Conservation (phyloP, 345 rosid species). For the Citrus inodora region DNA sequence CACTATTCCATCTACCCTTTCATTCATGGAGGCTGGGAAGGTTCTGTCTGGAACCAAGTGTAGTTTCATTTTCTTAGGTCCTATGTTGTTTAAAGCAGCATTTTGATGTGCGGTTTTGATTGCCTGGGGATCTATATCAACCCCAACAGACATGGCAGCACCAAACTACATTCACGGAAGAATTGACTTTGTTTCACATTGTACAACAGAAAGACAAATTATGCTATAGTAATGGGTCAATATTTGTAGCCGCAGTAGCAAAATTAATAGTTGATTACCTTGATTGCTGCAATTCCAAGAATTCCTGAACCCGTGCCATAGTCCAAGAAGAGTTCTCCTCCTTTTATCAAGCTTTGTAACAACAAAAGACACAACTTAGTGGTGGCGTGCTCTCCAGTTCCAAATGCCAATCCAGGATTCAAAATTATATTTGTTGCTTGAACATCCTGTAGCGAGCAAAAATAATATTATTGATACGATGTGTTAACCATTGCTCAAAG, state of each 20-base stretch:
- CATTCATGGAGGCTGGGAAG: conserved; percentile 9
- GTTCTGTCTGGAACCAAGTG: conserved; percentile 36
- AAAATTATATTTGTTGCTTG: conserved; percentile 69
- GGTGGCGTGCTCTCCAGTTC: conserved; percentile 90
- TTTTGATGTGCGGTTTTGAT: conserved; percentile 57
- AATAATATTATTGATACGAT: neutral
- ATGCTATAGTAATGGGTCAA: no score
- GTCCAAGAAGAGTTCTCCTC: conserved; percentile 75
- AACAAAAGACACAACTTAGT: conserved; percentile 69
- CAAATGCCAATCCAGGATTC: conserved; percentile 88
- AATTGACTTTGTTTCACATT: neutral
- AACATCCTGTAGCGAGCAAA: conserved; percentile 38
- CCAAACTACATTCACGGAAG: conserved; percentile 49
- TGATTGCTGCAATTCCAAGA: conserved; percentile 86
- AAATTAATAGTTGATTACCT: conserved; percentile 35
- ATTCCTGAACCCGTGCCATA: conserved; percentile 95
- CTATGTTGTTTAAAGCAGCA: conserved; percentile 60
- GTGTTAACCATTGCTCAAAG: neutral
- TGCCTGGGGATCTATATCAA: conserved; percentile 72
- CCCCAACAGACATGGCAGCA: conserved; percentile 59
- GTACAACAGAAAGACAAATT: neutral
- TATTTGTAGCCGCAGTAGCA: neutral
- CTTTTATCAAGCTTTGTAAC: conserved; percentile 56
- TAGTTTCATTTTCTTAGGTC: conserved; percentile 44
- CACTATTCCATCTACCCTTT: neutral